Conservation (phyloP, 257 asterid species). For the Solanum acaule region DNA sequence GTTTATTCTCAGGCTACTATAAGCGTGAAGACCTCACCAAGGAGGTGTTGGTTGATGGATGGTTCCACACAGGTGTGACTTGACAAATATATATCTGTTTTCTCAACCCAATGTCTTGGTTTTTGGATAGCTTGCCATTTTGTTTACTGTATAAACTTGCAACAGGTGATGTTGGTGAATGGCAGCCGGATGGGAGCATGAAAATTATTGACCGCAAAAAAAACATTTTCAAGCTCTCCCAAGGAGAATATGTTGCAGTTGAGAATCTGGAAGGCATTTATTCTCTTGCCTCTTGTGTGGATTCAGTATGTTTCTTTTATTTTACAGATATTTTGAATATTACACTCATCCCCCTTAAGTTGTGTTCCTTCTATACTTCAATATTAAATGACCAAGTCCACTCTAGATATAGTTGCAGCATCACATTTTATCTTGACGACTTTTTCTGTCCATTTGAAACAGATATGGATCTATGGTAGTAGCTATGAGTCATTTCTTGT, state of each 20-base stretch:
- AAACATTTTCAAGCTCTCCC: conserved; percentile 84
- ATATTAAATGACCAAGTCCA: background rate
- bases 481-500: conserved; percentile 74
- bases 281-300: conserved; percentile 40
- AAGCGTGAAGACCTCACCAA: conserved; percentile 63
- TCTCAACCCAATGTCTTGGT: background rate
- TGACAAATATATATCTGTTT: background rate
- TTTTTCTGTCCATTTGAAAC: conserved; percentile 8
- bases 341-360: background rate
- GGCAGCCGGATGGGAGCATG: conserved; percentile 78
- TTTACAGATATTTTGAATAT: background rate
- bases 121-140: background rate
- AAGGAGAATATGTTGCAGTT: conserved; percentile 78
- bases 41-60: conserved; percentile 61
- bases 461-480: conserved; percentile 84
- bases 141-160: background rate
- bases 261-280: conserved; percentile 69
- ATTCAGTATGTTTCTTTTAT: conserved; percentile 30
- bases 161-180: conserved; percentile 82
- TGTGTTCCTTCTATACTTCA: background rate
- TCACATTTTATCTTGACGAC: background rate
- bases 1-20: conserved; percentile 76
- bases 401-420: background rate
- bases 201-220: conserved; percentile 80
- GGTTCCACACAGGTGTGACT: conserved; percentile 76